These are phyloP conservation scores for Colletotrichum sp. DNA, from an alignment of 2,329 filamentous ascomycete species.

Conservation along the genomic window DNA sequence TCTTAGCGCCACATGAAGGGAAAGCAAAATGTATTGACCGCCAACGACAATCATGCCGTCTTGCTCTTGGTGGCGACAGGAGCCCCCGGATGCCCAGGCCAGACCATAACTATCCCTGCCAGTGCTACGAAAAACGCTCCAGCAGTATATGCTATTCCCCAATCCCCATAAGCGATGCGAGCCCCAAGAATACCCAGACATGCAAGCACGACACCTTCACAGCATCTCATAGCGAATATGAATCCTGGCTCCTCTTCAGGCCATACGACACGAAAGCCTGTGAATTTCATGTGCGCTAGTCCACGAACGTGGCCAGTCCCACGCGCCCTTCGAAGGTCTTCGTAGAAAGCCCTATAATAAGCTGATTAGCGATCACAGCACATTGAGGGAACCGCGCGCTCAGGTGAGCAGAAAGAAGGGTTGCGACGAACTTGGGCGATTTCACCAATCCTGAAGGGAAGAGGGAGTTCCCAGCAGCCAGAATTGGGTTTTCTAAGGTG, in stretches of 20 bases:
- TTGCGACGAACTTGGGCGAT: rapidly evolving
- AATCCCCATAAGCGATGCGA: not conserved
- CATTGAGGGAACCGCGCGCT: too few species aligned
- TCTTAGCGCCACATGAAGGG: not conserved
- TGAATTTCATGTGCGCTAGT: not conserved
- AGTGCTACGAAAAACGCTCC: not conserved
- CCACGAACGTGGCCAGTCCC: not conserved
- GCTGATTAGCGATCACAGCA: too few species aligned
- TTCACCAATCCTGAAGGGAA: not conserved
- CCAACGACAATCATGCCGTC: too few species aligned
- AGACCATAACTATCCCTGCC: not conserved
- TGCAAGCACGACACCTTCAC: not conserved
- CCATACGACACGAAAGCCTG: not conserved
- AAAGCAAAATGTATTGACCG: rapidly evolving
- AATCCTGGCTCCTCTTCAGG: not conserved
- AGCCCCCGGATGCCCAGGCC: not conserved
- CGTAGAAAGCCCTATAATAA: rapidly evolving
- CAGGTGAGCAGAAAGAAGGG: too few species aligned
- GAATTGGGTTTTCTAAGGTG: rapidly evolving
- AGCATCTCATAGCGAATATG: not conserved
- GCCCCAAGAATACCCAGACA: not conserved
- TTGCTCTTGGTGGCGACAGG: not conserved
- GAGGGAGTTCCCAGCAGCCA: not conserved
- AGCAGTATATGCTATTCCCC: not conserved
- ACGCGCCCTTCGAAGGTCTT: too few species aligned